A percentile compares a stretch with the other conserved stretches of the same genome.
phyloP scores from a whole-genome alignment of 768 basidiomycete genomes.

The Crepidotus variabilis region DNA sequence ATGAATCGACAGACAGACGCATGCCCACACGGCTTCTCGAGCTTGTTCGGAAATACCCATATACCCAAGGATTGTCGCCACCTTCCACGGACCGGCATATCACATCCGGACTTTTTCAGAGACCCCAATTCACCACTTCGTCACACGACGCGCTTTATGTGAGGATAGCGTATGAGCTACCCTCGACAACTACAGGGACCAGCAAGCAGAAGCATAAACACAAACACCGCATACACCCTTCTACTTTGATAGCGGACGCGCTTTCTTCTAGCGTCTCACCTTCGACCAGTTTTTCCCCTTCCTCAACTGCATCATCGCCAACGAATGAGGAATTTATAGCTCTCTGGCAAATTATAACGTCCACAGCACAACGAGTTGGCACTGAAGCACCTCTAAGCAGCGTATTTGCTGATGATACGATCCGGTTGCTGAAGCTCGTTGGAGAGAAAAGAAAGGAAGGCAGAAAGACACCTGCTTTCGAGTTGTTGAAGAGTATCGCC shows the following conservation, averaged over 20 bases:
- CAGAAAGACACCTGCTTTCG: conserved; percentile 27
- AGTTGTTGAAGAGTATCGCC: background rate
- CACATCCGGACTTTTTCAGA: conserved; percentile 32
- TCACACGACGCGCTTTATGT: conserved; percentile 63
- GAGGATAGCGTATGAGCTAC: conserved; percentile 55
- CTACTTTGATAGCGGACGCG: conserved; percentile 61
- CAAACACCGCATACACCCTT: conserved; percentile 37
- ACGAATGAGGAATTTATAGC: conserved; percentile 27
- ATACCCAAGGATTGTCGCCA: conserved; percentile 29
- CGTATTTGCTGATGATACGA: conserved; percentile 69
- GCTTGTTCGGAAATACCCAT: conserved; percentile 69
- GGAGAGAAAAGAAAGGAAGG: conserved; percentile 33
- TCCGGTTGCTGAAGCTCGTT: conserved; percentile 47
- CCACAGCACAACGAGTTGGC: conserved; percentile 30
- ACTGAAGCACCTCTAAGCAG: conserved; percentile 38
- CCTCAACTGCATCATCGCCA: conserved; percentile 12
- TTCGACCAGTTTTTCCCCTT: background rate
- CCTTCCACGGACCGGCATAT: conserved; percentile 35
- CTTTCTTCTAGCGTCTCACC: conserved; percentile 35
- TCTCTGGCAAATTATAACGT: conserved; percentile 56
- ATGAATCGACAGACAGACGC: conserved; percentile 49
- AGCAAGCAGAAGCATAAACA: conserved; percentile 31
- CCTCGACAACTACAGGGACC: conserved; percentile 12
- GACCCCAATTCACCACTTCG: conserved; percentile 67
- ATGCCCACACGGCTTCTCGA: conserved; percentile 72